Evolutionary conservation across 2,329 filamentous ascomycete genomes (phyloP).

Genomic region (Colletotrichum cuscutae): DNA sequence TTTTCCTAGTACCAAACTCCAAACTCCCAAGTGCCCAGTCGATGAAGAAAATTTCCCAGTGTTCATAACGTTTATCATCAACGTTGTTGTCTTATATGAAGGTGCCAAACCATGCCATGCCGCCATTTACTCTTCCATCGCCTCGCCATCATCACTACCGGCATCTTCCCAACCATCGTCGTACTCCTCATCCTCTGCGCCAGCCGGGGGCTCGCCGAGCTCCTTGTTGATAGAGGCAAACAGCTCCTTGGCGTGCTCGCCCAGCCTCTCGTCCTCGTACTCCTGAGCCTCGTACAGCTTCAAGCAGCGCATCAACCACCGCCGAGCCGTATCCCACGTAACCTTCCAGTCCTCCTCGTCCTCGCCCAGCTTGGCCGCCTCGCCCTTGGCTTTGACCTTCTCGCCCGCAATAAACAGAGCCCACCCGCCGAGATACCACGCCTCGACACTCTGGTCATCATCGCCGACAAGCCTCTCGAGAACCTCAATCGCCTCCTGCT

Average conservation of each 20-base stretch:
- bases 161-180: constrained; percentile 61
- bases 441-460: constrained; percentile 94
- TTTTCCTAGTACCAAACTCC: constrained; percentile 12
- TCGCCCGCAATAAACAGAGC: constrained; percentile 83
- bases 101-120: background rate
- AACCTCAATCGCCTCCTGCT: constrained; percentile 85
- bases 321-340: constrained; percentile 78
- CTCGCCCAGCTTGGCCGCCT: constrained; percentile 39
- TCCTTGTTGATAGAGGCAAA: constrained; percentile 71
- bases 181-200: constrained; percentile 65
- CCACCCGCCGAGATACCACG: constrained; percentile 98
- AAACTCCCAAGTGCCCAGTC: constrained; percentile 11
- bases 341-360: constrained; percentile 65
- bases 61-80: background rate
- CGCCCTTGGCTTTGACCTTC: constrained; percentile 62
- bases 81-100: background rate
- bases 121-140: constrained; percentile 57
- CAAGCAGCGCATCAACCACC: constrained; percentile 85
- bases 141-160: constrained; percentile 57
- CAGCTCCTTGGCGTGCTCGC: constrained; percentile 80
- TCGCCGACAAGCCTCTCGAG: constrained; percentile 85
- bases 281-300: constrained; percentile 81
- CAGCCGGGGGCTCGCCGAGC: constrained; percentile 68
- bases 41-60: background rate
- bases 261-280: constrained; percentile 85